Percentiles rank a stretch among this genome's conserved stretches.
These are phyloP conservation scores for Lathyrus aphaca DNA, from an alignment of 306 rosid species.

Conservation along the genomic window DNA sequence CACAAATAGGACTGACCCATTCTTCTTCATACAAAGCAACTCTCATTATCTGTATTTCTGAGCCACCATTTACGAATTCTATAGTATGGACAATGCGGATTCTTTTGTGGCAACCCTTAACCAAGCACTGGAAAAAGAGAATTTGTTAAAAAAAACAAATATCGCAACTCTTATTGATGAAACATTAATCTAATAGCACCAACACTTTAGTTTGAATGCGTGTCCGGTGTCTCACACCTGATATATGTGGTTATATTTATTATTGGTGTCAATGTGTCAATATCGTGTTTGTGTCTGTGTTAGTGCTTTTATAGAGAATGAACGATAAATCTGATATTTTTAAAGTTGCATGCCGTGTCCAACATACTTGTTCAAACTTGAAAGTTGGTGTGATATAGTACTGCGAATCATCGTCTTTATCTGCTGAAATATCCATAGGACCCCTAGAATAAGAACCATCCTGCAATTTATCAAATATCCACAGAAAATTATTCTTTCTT, in stretches of 20 bases:
- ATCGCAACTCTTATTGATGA: conserved; percentile 8
- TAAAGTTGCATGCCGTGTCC: conserved; percentile 6
- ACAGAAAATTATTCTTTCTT: background rate
- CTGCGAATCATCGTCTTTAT: conserved; percentile 60
- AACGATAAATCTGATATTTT: conserved; percentile 1
- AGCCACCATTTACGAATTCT: conserved; percentile 80
- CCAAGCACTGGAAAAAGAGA: conserved; percentile 68
- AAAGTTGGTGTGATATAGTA: conserved; percentile 77
- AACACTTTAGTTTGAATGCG: background rate
- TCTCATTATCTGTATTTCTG: conserved; percentile 90
- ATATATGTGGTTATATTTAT: background rate
- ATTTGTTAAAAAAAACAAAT: background rate
- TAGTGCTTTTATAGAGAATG: background rate
- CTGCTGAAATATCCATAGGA: conserved; percentile 71
- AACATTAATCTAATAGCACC: conserved; percentile 7
- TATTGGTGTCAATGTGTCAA: background rate
- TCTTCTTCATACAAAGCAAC: conserved; percentile 87
- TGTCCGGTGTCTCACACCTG: background rate
- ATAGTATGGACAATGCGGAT: conserved; percentile 86
- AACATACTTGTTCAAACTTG: conserved; percentile 92
- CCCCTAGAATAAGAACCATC: conserved; percentile 98
- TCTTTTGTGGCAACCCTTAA: conserved; percentile 94
- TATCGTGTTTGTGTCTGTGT: background rate
- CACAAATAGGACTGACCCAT: conserved; percentile 77
- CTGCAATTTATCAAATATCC: conserved; percentile 48